phyloP scores from a whole-genome alignment of 805 yeast genomes.

The Sugiyamaella boreocaroliniensis region DNA sequence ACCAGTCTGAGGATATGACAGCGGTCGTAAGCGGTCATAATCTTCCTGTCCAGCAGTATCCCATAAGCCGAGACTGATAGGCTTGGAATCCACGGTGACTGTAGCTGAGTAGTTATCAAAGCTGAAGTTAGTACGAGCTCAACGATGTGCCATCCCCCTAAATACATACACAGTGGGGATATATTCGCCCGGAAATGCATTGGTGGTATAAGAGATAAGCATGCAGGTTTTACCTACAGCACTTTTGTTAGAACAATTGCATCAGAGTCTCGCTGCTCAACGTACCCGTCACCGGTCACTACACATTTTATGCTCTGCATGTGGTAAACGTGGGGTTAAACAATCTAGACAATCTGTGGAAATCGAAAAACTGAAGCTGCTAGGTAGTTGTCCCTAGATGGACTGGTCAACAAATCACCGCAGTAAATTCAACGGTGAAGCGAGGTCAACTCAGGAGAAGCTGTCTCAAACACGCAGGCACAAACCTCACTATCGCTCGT shows the following conservation, averaged over 20 bases:
- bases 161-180: conserved; percentile 66
- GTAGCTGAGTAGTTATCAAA: conserved; percentile 88
- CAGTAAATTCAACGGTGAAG: no score
- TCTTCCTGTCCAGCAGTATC: conserved; percentile 96
- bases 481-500: no score
- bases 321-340: not conserved
- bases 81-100: conserved; percentile 74
- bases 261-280: not conserved
- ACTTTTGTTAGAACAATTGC: conserved; percentile 29
- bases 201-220: conserved; percentile 81
- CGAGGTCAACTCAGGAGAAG: no score
- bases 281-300: conserved; percentile 78
- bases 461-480: no score
- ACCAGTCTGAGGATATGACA: conserved; percentile 88
- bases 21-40: conserved; percentile 81
- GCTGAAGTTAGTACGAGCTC: conserved; percentile 14
- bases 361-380: no score
- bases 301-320: conserved; percentile 90
- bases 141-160: not conserved
- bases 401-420: no score
- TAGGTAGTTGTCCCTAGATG: no score
- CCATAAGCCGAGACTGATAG: conserved; percentile 83
- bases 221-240: conserved; percentile 93
- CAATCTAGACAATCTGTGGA: no score
- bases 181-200: conserved; percentile 87